Evolutionary conservation across 352 stramenopile species (phyloP), one percentile per base, ranked within the genome.

Genomic region (Halophytophthora polymorphica): DNA sequence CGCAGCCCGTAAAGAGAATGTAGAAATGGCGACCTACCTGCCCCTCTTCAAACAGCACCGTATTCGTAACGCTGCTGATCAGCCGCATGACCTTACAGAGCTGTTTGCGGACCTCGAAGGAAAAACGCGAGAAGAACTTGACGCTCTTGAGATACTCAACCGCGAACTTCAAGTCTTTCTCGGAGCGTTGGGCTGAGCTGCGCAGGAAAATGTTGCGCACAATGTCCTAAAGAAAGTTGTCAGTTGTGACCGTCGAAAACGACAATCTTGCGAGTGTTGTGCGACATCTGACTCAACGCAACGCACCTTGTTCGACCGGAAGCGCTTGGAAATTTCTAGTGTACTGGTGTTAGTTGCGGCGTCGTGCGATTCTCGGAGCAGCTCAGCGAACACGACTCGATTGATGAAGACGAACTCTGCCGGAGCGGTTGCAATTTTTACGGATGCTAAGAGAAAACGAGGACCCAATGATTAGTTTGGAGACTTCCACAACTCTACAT

Each of bases 41-140:
- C 0, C 83, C 83, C 72, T 93, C 80, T 51, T 86, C 73, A 45
- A 91, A 93, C 18, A 93, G 47, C 22, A 89, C 69, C 2, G 78
- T 93, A 49, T 91, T 93, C 36, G 80, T 86, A 45, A 88, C 73
- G 22, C 76, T 73, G 48, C 67, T 88, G 52, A 93, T 77, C 25
- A 91, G 72, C 12, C 73, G 71, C 77, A 93, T 88, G 0, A 78
- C 83, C 43, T 88, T 88, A 59, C 83, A 93, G 7, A 93, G 54
- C 39, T 90, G 77, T 39, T 93, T 93, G 25, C 83, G 83, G 29
- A 93, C 83, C 59, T 91, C 83, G 45, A 93, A 91, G 1, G 78
- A 89, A 47, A 93, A 93, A 3, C 83, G 73, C 15, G 80, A 77
- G 45, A 93, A 93, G 37, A 93, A 93, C 44, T 93, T 93, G 66